phyloP scores from a whole-genome alignment of 768 basidiomycete genomes.

The Tulasnella sp. region DNA sequence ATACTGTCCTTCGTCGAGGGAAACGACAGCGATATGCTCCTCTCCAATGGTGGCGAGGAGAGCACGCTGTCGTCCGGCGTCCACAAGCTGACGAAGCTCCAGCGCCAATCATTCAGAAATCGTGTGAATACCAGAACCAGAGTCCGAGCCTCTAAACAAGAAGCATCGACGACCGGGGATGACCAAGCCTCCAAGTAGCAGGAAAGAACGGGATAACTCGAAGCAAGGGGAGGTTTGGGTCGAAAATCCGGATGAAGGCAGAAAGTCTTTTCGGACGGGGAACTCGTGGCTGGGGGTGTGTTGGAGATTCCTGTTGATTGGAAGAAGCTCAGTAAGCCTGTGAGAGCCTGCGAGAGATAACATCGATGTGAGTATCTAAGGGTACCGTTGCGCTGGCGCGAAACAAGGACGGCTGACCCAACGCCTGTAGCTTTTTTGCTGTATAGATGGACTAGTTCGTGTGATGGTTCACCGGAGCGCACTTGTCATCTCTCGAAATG shows the following conservation, averaged over 20 bases:
- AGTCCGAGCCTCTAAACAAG: constrained; percentile 41
- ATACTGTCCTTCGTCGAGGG: constrained; percentile 7
- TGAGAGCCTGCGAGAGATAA: constrained; percentile 91
- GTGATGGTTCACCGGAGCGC: constrained; percentile 74
- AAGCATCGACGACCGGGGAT: constrained; percentile 35
- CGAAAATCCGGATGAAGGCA: constrained; percentile 55
- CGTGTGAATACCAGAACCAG: constrained; percentile 46
- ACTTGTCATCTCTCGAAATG: constrained; percentile 71
- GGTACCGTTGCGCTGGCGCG: neutral
- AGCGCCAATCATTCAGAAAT: constrained; percentile 20
- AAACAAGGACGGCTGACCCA: neutral
- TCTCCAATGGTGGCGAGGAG: constrained; percentile 21
- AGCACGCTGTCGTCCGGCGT: constrained; percentile 15
- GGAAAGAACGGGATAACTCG: constrained; percentile 30
- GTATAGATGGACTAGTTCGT: constrained; percentile 81
- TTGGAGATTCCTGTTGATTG: constrained; percentile 69
- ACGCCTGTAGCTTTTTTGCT: constrained; percentile 54
- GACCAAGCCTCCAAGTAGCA: constrained; percentile 30
- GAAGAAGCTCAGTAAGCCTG: constrained; percentile 81
- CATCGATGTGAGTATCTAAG: constrained; percentile 62
- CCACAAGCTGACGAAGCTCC: constrained; percentile 12
- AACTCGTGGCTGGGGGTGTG: constrained; percentile 86
- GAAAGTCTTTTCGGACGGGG: constrained; percentile 84
- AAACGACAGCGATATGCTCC: constrained; percentile 14
- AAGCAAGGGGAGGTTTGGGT: constrained; percentile 21